These are phyloP conservation scores for Colletotrichum camelliae DNA, from an alignment of 2,329 filamentous ascomycete species.

Conservation along the genomic window DNA sequence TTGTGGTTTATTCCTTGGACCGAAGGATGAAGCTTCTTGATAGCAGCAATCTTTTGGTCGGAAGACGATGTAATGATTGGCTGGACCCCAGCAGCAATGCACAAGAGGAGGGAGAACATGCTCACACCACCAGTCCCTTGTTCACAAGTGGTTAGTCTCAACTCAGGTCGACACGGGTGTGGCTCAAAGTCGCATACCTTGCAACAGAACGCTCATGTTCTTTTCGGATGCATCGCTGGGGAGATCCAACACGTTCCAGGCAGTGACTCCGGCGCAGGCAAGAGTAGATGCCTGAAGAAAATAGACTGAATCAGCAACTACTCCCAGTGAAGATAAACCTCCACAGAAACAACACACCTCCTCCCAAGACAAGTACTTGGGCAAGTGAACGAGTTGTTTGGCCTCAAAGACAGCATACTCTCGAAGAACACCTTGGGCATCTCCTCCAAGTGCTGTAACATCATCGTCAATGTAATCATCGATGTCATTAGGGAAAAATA, in stretches of 20 bases:
- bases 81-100: conserved; percentile 26
- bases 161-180: not conserved
- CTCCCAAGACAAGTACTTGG: not conserved
- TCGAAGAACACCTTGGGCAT: conserved; percentile 24
- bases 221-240: not conserved
- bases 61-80: conserved; percentile 34
- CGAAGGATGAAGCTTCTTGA: conserved; percentile 24
- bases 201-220: not conserved
- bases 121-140: conserved; percentile 32
- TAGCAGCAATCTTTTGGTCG: conserved; percentile 27
- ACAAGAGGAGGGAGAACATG: conserved; percentile 28
- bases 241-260: conserved; percentile 24
- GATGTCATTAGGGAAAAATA: not conserved
- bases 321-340: not conserved
- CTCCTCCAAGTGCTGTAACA: conserved; percentile 20
- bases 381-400: conserved; percentile 23
- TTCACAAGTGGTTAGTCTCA: not conserved
- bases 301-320: not conserved
- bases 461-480: conserved; percentile 11
- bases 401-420: conserved; percentile 28
- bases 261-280: conserved; percentile 26
- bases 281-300: conserved; percentile 10
- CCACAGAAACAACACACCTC: not conserved
- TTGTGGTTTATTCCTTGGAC: conserved; percentile 30
- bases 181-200: not conserved